Evolutionary conservation across 2,329 filamentous ascomycete species (phyloP), one percentile per base, ranked within the genome.

Genomic region (Neonectria coccinea): DNA sequence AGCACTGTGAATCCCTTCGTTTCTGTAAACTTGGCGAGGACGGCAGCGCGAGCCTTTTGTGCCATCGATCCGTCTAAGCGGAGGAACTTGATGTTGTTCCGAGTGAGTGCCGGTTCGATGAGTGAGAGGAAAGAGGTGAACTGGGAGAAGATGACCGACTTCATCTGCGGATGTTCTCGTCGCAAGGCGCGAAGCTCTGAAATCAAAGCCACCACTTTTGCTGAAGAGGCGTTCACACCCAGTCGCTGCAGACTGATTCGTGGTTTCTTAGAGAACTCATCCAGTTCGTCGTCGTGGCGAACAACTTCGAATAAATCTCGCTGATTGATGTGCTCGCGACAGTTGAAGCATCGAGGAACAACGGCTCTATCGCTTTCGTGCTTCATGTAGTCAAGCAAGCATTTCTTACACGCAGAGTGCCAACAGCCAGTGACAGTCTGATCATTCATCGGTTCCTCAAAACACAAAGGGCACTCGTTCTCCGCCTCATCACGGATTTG

Each of bases 401-500:
- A 99, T 67, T 92, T 91, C 79, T 96, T 97, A 82, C 96, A 99
- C 1, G 96, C 94, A 36, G 93, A 97, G 78, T 99, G 96, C 94
- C 96, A 99, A 79, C 96, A 99, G 0, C 93, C 93, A 0, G 96
- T 98, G 1, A 99, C 96, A 0, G 92, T 91, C 75, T 97, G 95
- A 58, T 97, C 92, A 44, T 93, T 88, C 94, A 98, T 98, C 4
- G 94, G 94, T 77, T 98, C 96, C 77, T 98, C 95, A 4, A 92
- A 89, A 79, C 96, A 99, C 56, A 99, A 92, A 0, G 96, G 95
- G 73, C 96, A 99, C 80, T 99, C 96, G 65, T 91, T 91, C 64
- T 91, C 88, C 0, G 92, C 90, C 74, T 98, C 95, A 59, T 92
- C 92, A 69, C 97, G 92, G 52, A 99, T 99, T 77, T 98, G 93